These are phyloP conservation scores for Trichoderma endophyticum DNA, from an alignment of 2,329 filamentous ascomycete genomes.

Conservation along the genomic window DNA sequence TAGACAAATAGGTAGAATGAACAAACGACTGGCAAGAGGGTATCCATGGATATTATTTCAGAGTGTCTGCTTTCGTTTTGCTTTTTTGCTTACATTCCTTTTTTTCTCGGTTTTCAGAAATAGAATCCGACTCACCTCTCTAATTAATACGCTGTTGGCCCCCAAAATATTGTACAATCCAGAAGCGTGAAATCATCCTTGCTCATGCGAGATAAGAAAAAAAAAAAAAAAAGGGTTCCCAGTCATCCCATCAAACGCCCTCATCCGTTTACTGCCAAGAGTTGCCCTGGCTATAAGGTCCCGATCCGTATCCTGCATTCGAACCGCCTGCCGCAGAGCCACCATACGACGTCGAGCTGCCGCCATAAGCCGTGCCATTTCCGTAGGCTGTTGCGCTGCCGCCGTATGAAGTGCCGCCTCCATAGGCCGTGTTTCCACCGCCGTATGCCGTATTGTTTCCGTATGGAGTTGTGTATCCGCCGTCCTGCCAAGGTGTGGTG, in stretches of 20 bases:
- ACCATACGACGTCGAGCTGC: slow-evolving; percentile 14
- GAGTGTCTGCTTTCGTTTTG: background rate
- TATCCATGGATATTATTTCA: slow-evolving; percentile 1
- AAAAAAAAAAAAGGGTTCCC: slow-evolving; percentile 1
- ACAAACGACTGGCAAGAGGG: background rate
- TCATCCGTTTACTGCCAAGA: slow-evolving; percentile 43
- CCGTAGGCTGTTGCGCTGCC: slow-evolving; percentile 63
- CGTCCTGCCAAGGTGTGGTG: slow-evolving; percentile 55
- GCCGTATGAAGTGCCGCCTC: slow-evolving; percentile 48
- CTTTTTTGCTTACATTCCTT: background rate
- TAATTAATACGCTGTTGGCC: slow-evolving; percentile 14
- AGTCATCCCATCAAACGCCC: slow-evolving; percentile 19
- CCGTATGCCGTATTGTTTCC: slow-evolving; percentile 68
- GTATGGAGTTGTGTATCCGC: slow-evolving; percentile 69
- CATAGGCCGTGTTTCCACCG: slow-evolving; percentile 63
- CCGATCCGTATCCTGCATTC: slow-evolving; percentile 25
- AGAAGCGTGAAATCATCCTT: slow-evolving; percentile 11
- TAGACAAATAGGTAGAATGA: slow-evolving; percentile 14
- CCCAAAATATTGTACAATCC: slow-evolving; percentile 17
- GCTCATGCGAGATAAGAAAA: background rate
- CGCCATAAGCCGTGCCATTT: slow-evolving; percentile 12
- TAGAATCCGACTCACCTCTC: background rate
- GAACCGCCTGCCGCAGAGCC: slow-evolving; percentile 2
- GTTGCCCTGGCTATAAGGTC: slow-evolving; percentile 45
- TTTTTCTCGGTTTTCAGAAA: background rate